Percentiles rank a stretch among this genome's conserved stretches.
Conservation (phyloP, 2,329 filamentous ascomycete species). For the Claviceps africana region DNA sequence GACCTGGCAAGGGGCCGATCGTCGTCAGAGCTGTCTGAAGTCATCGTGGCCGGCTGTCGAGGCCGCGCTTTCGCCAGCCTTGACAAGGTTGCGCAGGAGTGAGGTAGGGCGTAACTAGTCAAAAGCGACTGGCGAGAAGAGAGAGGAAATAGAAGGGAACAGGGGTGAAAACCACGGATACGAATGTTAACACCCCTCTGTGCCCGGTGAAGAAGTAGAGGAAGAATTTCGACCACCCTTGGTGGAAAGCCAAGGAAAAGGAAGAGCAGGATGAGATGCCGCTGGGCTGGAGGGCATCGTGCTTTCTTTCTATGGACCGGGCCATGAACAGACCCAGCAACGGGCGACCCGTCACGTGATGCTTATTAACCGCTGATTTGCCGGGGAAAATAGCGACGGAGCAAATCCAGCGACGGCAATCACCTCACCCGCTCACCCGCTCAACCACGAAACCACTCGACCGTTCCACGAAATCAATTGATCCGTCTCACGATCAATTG, state of each 20-base stretch:
- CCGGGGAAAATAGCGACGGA: conserved; percentile 28
- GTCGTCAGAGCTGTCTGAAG: conserved; percentile 56
- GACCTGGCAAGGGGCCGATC: conserved; percentile 62
- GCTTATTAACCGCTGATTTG: conserved; percentile 20
- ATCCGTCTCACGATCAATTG: conserved; percentile 38
- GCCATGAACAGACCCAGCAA: conserved; percentile 7
- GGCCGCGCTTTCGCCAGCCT: conserved; percentile 4
- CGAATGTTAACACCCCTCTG: conserved; percentile 15
- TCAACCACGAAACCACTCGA: conserved; percentile 16
- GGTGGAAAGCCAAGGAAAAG: conserved; percentile 8
- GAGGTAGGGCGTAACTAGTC: background rate
- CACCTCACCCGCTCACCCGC: conserved; percentile 17
- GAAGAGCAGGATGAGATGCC: conserved; percentile 7
- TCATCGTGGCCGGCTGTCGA: conserved; percentile 26
- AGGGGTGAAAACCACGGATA: conserved; percentile 8
- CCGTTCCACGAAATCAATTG: conserved; percentile 30
- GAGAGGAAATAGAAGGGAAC: conserved; percentile 25
- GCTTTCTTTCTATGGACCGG: conserved; percentile 8
- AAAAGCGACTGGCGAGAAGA: conserved; percentile 8
- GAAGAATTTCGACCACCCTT: conserved; percentile 11
- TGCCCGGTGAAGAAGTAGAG: conserved; percentile 22
- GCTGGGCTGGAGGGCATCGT: conserved; percentile 8
- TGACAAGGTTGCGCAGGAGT: conserved; percentile 1
- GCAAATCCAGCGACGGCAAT: conserved; percentile 19
- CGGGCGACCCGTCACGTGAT: conserved; percentile 17